These are phyloP conservation scores for Pseudotsuga menziesii DNA, from an alignment of 75 land plant species.

Conservation along the genomic window DNA sequence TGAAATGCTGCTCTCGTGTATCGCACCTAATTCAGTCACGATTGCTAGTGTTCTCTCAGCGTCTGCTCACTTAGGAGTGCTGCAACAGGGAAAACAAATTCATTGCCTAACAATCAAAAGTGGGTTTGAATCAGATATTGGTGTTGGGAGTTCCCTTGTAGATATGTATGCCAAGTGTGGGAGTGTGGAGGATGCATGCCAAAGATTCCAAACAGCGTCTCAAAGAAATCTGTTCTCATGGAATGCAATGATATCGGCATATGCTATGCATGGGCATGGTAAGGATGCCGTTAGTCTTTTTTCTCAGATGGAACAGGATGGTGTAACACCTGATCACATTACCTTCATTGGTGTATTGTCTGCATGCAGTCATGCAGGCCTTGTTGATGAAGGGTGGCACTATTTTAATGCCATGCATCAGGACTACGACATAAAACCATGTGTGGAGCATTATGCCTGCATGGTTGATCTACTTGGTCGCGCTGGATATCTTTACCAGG, in stretches of 20 bases:
- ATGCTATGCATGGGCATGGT: conserved; percentile 40
- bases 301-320: conserved; percentile 25
- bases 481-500: conserved; percentile 34
- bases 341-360: conserved; percentile 34
- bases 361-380: conserved; percentile 59
- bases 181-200: conserved; percentile 23
- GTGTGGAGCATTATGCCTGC: conserved; percentile 51
- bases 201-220: conserved; percentile 28
- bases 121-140: conserved; percentile 25
- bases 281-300: conserved; percentile 29
- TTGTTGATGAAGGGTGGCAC: conserved; percentile 38
- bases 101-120: conserved; percentile 23
- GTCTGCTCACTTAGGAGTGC: conserved; percentile 18
- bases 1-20: conserved; percentile 27
- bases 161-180: conserved; percentile 60
- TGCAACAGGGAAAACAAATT: conserved; percentile 36
- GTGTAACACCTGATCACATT: conserved; percentile 14
- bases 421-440: conserved; percentile 24
- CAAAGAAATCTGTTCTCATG: conserved; percentile 40
- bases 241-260: conserved; percentile 40
- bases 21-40: conserved; percentile 40
- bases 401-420: conserved; percentile 25
- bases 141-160: conserved; percentile 45
- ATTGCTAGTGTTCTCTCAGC: conserved; percentile 38
- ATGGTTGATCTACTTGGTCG: conserved; percentile 55